Percentiles rank a stretch among this genome's conserved stretches.
These are phyloP conservation scores for Pseudogymnoascus sp. DNA, from an alignment of 2,329 filamentous ascomycete species.

Conservation along the genomic window DNA sequence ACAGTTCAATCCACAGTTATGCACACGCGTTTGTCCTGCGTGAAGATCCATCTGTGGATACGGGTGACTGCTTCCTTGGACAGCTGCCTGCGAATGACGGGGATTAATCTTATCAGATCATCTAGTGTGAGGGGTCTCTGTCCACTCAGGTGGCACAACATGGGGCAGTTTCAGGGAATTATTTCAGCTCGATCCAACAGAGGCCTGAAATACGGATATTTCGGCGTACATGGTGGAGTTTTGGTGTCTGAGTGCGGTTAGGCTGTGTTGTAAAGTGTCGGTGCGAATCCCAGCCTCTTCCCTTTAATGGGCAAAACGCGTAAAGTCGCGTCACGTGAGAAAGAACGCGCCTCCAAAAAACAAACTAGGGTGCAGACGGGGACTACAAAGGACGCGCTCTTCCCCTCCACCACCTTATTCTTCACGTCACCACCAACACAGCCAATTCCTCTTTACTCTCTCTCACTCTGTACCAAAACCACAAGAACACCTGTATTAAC, in stretches of 20 bases:
- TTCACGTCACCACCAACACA: conserved; percentile 14
- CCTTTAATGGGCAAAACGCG: conserved; percentile 8
- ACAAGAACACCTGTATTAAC: conserved; percentile 12
- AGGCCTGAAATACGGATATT: conserved; percentile 1
- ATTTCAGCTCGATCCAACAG: not conserved
- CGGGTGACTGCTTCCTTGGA: not conserved
- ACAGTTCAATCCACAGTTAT: no score
- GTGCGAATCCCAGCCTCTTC: conserved; percentile 9
- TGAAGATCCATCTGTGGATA: conserved; percentile 1
- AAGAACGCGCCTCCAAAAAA: not conserved
- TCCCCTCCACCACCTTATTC: conserved; percentile 7
- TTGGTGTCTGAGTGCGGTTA: not conserved
- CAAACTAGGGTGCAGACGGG: conserved; percentile 10
- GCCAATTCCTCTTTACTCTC: conserved; percentile 15
- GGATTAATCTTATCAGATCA: conserved; percentile 8
- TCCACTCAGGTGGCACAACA: conserved; percentile 3
- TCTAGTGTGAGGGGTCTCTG: conserved; percentile 8
- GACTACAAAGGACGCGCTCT: conserved; percentile 10
- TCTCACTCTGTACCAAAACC: conserved; percentile 18
- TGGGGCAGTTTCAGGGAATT: conserved; percentile 4
- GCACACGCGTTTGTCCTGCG: not conserved
- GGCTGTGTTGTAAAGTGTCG: conserved; percentile 1
- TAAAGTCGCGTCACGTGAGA: conserved; percentile 10
- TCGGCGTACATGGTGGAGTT: not conserved
- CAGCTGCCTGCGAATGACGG: not conserved